These are phyloP conservation scores for Agrocybe pediades DNA, from an alignment of 768 basidiomycete genomes.

Conservation along the genomic window DNA sequence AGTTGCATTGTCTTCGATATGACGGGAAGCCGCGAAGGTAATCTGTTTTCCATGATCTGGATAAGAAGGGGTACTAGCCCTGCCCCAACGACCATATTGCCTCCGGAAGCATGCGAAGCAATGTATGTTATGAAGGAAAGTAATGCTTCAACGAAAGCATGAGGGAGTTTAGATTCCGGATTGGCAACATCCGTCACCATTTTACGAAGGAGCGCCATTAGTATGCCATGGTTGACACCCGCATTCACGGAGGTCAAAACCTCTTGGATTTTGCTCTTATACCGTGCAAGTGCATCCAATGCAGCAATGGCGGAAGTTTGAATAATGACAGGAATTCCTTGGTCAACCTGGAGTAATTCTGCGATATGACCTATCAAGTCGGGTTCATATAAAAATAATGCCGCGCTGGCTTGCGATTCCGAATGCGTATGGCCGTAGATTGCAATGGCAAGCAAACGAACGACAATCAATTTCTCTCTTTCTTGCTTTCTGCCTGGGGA, in stretches of 20 bases:
- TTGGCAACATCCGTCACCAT: conserved; percentile 74
- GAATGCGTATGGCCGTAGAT: conserved; percentile 88
- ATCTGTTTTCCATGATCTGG: conserved; percentile 82
- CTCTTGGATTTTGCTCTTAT: conserved; percentile 81
- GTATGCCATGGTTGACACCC: conserved; percentile 92
- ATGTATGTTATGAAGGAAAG: conserved; percentile 87
- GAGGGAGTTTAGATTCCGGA: conserved; percentile 64
- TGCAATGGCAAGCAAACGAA: conserved; percentile 85
- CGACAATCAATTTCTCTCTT: conserved; percentile 77
- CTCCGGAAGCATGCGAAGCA: conserved; percentile 81
- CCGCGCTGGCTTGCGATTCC: conserved; percentile 76
- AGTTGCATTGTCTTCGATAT: conserved; percentile 91
- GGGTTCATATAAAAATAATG: conserved; percentile 93
- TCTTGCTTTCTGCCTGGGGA: conserved; percentile 56
- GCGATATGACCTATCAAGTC: conserved; percentile 88
- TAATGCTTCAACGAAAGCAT: conserved; percentile 81
- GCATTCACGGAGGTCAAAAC: conserved; percentile 91
- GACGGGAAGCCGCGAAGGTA: conserved; percentile 67
- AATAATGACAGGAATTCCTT: conserved; percentile 65
- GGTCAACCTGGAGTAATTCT: conserved; percentile 84
- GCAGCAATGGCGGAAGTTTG: conserved; percentile 86
- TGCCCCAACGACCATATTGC: conserved; percentile 93
- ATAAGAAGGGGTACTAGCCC: conserved; percentile 89
- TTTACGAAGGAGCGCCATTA: conserved; percentile 87
- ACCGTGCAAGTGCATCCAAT: conserved; percentile 88